Evolutionary conservation across 148 eudicot species (phyloP).

Genomic region (Vaccinium darrowii): DNA sequence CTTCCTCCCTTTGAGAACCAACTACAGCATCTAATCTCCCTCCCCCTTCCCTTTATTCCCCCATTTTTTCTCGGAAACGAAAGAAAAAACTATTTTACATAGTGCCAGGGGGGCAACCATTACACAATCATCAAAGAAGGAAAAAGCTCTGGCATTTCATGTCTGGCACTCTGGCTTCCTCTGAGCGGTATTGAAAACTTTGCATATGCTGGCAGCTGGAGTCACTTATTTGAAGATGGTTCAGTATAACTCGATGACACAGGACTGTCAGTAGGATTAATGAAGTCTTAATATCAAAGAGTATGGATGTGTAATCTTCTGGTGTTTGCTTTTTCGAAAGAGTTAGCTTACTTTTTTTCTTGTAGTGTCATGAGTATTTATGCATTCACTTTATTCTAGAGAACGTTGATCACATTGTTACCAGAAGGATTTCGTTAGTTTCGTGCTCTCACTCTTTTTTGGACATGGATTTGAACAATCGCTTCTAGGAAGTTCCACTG

Average conservation of each 20-base stretch:
- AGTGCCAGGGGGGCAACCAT: neutral
- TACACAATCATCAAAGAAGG: neutral
- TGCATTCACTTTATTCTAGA: neutral
- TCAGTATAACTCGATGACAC: neutral
- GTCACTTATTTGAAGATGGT: neutral
- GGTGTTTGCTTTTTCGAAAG: slow-evolving; percentile 5
- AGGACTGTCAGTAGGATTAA: too few relatives aligned
- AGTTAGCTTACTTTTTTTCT: neutral
- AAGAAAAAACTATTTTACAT: neutral
- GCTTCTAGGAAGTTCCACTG: slow-evolving; percentile 5
- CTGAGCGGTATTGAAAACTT: neutral
- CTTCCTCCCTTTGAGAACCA: neutral
- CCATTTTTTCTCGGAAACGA: neutral
- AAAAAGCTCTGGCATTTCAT: neutral
- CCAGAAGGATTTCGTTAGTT: neutral
- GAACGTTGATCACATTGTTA: neutral
- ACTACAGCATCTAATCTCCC: neutral
- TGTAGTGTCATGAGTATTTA: neutral
- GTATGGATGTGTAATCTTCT: neutral
- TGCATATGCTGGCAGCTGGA: neutral
- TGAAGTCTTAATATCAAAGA: too few relatives aligned
- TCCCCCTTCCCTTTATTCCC: neutral
- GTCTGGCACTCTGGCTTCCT: neutral
- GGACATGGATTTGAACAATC: neutral
- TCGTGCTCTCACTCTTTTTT: neutral